Percentiles rank a stretch among this genome's conserved stretches.
Conservation (phyloP, 78 protist genomes). For the Creolimax fragrantissima region DNA sequence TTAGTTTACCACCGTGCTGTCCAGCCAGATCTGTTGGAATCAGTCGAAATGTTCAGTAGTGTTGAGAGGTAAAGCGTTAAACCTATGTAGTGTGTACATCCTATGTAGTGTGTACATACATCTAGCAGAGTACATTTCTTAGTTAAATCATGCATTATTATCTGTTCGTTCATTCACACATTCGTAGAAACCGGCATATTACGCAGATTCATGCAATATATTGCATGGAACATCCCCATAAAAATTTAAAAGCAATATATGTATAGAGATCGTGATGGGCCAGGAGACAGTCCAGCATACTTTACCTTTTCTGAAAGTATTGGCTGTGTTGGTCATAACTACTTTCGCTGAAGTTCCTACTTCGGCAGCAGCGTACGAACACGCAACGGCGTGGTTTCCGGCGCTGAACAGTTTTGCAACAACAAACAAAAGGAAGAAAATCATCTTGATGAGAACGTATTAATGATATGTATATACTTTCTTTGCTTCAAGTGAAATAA, state of each 20-base stretch:
- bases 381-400: neutral
- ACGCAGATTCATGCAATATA: neutral
- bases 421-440: no score
- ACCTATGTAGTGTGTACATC: no score
- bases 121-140: neutral
- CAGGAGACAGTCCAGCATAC: no score
- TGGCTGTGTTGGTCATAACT: neutral
- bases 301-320: neutral
- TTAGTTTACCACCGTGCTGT: neutral
- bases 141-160: neutral
- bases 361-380: neutral
- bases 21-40: neutral
- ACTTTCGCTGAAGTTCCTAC: neutral
- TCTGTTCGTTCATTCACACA: neutral
- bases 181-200: neutral
- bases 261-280: no score
- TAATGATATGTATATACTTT: no score
- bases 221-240: neutral
- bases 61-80: no score
- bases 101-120: neutral
- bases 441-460: no score
- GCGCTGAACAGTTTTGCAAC: no score
- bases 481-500: no score
- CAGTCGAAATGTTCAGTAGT: no score
- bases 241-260: neutral